Evolutionary conservation across 192 early-diverging fungal species (phyloP), one percentile per base, ranked within the genome.

Genomic region (Diversispora eburnea): DNA sequence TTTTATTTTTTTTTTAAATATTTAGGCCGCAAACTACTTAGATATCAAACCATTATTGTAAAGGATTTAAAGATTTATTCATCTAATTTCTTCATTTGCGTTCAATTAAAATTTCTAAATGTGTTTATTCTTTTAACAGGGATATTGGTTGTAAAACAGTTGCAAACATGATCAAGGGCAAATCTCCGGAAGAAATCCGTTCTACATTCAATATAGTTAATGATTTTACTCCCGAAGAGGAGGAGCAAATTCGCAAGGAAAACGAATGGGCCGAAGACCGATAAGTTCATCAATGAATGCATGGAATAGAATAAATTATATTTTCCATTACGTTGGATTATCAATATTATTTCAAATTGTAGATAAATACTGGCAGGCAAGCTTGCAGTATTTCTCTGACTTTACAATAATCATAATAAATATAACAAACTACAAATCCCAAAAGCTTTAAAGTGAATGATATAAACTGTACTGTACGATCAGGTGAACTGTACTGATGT

Each of bases 121-220:
- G 7, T 19, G 55, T 43, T 42, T 22, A 51, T 54, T 42, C 42
- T 17, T 41, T 56, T 46, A 22, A 25, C 43, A 70, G 68, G 10
- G 88, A 91, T 67, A 77, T 91, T 15, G 81, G 82, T 7, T 94
- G 94, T 72, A 91, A 90, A 75, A 93, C 93, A 3, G 94, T 96
- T 47, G 95, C 94, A 8, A 92, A 93, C 73, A 96, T 95, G 90
- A 91, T 96, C 83, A 92, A 92, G 80, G 89, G 88, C 47, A 95
- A 94, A 79, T 82, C 85, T n/a, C 91, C 93, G 3, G 89, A 95
- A 76, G 94, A 96, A 76, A 93, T 96, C 69, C 81, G 95, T 19
- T 83, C 84, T 60, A 85, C 85, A 0, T 92, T 92, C 62, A 81
- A 84, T 70, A 81, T 92, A 65, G 82, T 85, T 55, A 90, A 85